Evolutionary conservation across 148 eudicot species (phyloP).

Genomic region (Diospyros lotus): DNA sequence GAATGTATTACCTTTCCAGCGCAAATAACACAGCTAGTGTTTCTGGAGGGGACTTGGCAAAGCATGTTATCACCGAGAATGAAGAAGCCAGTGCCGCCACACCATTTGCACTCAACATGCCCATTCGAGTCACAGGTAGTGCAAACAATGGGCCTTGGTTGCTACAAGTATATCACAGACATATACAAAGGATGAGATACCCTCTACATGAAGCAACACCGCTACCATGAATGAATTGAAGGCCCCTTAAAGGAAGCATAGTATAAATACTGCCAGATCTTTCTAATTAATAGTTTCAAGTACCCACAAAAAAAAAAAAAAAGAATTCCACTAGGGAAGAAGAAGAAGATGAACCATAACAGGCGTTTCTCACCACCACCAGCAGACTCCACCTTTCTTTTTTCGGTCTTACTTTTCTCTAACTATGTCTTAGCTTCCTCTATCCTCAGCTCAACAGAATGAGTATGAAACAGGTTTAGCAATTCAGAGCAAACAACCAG

Average conservation of each 20-base stretch:
- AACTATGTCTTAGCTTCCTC: too few species aligned
- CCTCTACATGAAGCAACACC: neutral
- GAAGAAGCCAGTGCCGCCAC: slow-evolving; percentile 90
- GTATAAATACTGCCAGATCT: neutral
- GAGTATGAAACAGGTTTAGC: too few species aligned
- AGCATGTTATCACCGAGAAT: slow-evolving; percentile 96
- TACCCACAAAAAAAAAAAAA: too few species aligned
- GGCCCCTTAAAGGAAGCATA: neutral
- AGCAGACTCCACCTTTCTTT: too few species aligned
- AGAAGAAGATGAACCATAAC: too few species aligned
- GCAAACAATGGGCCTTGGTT: slow-evolving; percentile 79
- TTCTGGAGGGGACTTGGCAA: slow-evolving; percentile 88
- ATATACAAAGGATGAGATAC: neutral
- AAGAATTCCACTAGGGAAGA: too few species aligned
- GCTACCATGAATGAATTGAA: neutral
- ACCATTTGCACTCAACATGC: slow-evolving; percentile 86
- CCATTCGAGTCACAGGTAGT: slow-evolving; percentile 73
- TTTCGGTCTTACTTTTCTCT: too few species aligned
- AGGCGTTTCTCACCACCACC: too few species aligned
- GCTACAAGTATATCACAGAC: slow-evolving; percentile 43
- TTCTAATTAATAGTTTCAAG: too few species aligned
- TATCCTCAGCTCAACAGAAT: too few species aligned
- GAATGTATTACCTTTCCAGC: slow-evolving; percentile 60
- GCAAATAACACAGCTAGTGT: slow-evolving; percentile 80
- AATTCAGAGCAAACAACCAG: too few species aligned